Percentiles rank a stretch among this genome's conserved stretches.
Conservation (phyloP, 148 eudicot species). For the Silene latifolia region DNA sequence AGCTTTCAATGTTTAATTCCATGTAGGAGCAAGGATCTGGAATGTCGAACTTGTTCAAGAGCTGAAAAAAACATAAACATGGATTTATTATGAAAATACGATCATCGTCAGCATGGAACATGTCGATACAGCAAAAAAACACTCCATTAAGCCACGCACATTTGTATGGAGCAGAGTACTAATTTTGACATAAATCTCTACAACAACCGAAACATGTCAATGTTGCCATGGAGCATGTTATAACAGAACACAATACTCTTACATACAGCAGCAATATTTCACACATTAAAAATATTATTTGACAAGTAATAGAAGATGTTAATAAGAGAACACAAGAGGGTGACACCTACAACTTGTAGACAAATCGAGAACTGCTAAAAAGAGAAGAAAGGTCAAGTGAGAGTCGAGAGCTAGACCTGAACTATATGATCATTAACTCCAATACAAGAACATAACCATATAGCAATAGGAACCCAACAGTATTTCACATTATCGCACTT, state of each 20-base stretch:
- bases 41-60: slow-evolving; percentile 70
- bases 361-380: no score
- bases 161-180: not conserved
- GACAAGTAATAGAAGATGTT: no score
- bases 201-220: not conserved
- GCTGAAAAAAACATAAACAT: slow-evolving; percentile 44
- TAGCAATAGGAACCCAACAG: no score
- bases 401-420: no score
- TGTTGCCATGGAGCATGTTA: not conserved
- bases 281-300: not conserved
- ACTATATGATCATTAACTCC: no score
- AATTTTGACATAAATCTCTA: not conserved
- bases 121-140: not conserved
- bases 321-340: no score
- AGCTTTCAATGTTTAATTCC: slow-evolving; percentile 69
- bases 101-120: not conserved
- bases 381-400: no score
- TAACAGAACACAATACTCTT: not conserved
- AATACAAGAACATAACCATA: no score
- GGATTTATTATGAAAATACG: not conserved
- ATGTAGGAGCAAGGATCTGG: slow-evolving; percentile 84
- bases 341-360: no score
- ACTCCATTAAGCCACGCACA: not conserved
- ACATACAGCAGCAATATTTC: not conserved
- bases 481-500: no score